These are phyloP conservation scores for Arthrobotrys entomopaga DNA, from an alignment of 2,329 filamentous ascomycete species.

Conservation along the genomic window DNA sequence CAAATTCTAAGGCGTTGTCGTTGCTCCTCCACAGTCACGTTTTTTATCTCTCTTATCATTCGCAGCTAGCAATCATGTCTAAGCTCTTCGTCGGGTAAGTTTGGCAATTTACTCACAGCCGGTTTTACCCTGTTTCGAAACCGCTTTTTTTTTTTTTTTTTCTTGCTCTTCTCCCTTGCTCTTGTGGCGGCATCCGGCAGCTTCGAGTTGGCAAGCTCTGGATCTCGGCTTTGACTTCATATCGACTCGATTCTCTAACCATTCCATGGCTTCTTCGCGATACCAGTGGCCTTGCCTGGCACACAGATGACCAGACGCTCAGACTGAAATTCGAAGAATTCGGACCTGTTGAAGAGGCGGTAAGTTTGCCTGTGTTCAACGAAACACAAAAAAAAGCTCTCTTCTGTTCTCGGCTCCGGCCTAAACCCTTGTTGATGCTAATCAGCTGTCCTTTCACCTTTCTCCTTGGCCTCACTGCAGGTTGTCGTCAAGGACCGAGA, in stretches of 20 bases:
- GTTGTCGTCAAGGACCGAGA: conserved; percentile 98
- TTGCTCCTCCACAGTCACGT: conserved; percentile 56
- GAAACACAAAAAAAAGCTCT: conserved; percentile 41
- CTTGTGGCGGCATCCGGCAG: conserved; percentile 21
- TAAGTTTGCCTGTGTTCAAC: conserved; percentile 67
- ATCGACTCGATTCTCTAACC: conserved; percentile 44
- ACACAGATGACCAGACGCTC: conserved; percentile 89
- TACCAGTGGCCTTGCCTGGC: conserved; percentile 91
- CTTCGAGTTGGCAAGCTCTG: conserved; percentile 23
- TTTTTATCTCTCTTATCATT: conserved; percentile 56
- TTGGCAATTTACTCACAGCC: conserved; percentile 52
- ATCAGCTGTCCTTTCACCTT: conserved; percentile 43
- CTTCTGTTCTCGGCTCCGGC: conserved; percentile 50
- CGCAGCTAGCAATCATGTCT: conserved; percentile 53
- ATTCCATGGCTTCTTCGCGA: conserved; percentile 37
- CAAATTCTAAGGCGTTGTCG: conserved; percentile 55
- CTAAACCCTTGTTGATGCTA: conserved; percentile 54
- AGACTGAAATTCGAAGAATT: conserved; percentile 93
- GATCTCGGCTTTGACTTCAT: conserved; percentile 12
- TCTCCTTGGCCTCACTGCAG: conserved; percentile 65
- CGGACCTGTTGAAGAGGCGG: conserved; percentile 90
- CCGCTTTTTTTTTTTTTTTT: conserved; percentile 8
- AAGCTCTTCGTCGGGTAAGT: conserved; percentile 56
- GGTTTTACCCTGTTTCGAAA: conserved; percentile 52
- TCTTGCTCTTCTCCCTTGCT: conserved; percentile 2